Percentiles rank a stretch among this genome's conserved stretches.
Conservation (phyloP, 2,329 filamentous ascomycete species). For the Cladosporium phlei region DNA sequence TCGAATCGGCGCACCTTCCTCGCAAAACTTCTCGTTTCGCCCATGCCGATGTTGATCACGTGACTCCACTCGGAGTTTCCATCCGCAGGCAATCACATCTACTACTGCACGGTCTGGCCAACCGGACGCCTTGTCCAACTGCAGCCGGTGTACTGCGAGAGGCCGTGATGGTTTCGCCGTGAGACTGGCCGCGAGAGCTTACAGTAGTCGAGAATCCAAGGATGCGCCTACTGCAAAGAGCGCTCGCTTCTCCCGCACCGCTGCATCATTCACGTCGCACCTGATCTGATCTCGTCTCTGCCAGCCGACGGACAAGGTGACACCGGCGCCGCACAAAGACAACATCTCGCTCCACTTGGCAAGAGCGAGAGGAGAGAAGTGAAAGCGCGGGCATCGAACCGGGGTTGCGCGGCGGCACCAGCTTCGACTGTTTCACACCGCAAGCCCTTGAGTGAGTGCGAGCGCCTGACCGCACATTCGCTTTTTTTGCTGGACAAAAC, state of each 20-base stretch:
- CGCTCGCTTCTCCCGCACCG: neutral
- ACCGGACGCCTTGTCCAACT: neutral
- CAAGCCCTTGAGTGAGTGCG: conserved; percentile 7
- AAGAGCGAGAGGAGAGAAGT: neutral
- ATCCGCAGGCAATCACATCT: neutral
- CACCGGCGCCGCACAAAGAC: conserved; percentile 11
- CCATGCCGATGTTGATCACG: too few species aligned
- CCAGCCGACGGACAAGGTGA: neutral
- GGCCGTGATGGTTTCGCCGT: neutral
- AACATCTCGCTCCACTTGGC: conserved; percentile 3
- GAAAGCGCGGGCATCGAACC: neutral
- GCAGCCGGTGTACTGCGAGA: neutral
- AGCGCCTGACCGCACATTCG: conserved; percentile 6
- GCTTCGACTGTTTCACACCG: conserved; percentile 9
- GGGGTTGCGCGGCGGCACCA: conserved; percentile 8
- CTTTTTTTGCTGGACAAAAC: neutral
- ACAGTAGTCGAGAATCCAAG: too few species aligned
- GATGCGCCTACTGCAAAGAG: neutral
- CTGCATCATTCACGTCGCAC: conserved; percentile 1
- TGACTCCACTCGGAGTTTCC: too few species aligned
- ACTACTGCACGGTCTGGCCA: neutral
- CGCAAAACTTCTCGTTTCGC: too few species aligned
- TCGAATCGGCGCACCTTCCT: neutral
- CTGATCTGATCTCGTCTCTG: neutral
- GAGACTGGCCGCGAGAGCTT: too few species aligned